Base-by-base conservation (phyloP, 1,139 yeast species). In the Hansenula sp. region DNA sequence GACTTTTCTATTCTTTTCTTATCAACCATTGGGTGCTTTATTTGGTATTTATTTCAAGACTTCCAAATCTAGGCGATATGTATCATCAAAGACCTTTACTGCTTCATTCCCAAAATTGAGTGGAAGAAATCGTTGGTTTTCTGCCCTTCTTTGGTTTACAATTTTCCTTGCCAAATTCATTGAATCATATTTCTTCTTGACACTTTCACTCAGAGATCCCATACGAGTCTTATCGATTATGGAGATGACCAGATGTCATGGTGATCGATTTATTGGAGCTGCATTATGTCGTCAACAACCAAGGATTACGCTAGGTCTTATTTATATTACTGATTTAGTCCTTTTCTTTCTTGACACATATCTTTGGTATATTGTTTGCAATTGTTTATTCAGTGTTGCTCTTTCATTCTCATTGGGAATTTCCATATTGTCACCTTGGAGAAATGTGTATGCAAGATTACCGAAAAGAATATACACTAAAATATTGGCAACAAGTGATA, bases 351-450 rank as follows among this genome's bases (percentile, higher is more conserved):
- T 88, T 44, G 96, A 88, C 54, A 87, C 96, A 1, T 88, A 88
- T 52, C 71, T 88, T 28, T 88, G 96, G 96, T 88, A 87, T 56
- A 81, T 87, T 47, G 77, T 88, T 36, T 81, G 88, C 70, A 87
- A 82, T 55, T 80, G 92, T 43, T 55, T 82, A 1, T 80, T 87
- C 47, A 86, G 95, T 2, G 75, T 85, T 21, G 68, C 75, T 3
- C 60, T 85, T 26, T 83, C 96, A 0, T 79, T 84, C 54, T 75
- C 79, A 9, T 66, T 79, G 39, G 96, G 96, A 0, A 81, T 83
- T 4, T 86, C 96, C 1, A 77, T 86, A 6, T 72, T 87, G 64
- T 82, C 95, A 0, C 96, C 96, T 0, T 87, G 96, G 96, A 75
- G 83, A 55, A 85, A 85, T 53, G 77, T 84, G 6, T 88, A 81